phyloP scores from a whole-genome alignment of 1,139 yeast species.

The Pichia terricola region DNA sequence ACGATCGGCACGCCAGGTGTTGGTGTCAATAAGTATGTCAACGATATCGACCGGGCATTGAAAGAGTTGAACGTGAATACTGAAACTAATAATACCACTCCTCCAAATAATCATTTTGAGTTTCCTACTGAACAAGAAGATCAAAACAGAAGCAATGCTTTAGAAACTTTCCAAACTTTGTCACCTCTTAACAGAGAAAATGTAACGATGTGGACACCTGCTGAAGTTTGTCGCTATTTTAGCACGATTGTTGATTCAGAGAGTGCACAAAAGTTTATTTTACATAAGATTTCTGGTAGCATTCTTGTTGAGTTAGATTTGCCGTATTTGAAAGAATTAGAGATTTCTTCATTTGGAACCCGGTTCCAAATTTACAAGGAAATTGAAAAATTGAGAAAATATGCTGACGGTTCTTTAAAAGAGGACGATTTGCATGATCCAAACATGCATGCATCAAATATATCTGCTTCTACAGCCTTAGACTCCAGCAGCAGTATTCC shows the following conservation, averaged over 20 bases:
- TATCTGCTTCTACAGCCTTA: no score
- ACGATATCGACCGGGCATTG: constrained; percentile 79
- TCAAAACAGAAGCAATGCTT: no score
- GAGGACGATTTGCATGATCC: neutral
- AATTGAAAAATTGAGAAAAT: constrained; percentile 57
- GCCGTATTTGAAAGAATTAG: constrained; percentile 80
- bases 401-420: constrained; percentile 7
- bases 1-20: no score
- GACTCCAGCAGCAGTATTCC: no score
- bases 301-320: constrained; percentile 80
- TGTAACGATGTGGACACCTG: constrained; percentile 65
- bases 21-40: constrained; percentile 40
- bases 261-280: constrained; percentile 68
- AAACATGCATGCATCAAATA: neutral
- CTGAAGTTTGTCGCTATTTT: constrained; percentile 74
- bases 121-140: no score
- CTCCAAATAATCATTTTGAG: no score
- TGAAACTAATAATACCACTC: neutral
- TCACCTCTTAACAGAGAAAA: neutral
- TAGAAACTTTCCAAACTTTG: no score
- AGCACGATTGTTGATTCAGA: constrained; percentile 56
- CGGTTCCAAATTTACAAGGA: constrained; percentile 86
- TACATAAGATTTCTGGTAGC: constrained; percentile 82
- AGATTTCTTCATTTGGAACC: constrained; percentile 88
- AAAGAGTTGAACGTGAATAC: constrained; percentile 45